Base-by-base conservation (phyloP, 2,329 filamentous ascomycete genomes). In the Davidsoniella neocaledoniae region DNA sequence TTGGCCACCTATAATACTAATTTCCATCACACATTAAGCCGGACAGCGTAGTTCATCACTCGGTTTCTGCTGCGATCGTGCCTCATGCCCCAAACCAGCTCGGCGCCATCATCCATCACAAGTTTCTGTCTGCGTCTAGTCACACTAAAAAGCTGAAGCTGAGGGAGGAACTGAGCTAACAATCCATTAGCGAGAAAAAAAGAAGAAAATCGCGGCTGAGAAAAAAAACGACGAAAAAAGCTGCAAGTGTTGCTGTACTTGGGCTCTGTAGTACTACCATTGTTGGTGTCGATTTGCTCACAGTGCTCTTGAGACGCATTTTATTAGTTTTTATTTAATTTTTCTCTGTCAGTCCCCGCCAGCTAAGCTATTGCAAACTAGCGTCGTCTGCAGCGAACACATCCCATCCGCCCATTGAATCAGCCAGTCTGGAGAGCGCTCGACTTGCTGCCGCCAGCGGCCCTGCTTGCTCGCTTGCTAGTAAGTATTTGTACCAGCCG, bases 321-420 rank as follows among this genome's bases (percentile, higher is more conserved):
- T 46, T 23, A 46, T 33, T 23, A 23, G 4, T 12, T 33, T 9
- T 12, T 33, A 33, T 33, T 33, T 12, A 29, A 5, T 12, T 29
- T 12, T 10, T 29, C 26, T 29, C 29, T 33, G 29, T 4, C 29
- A 12, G 29, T 33, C 29, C 9, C 36, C 44, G 36, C 44, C 33
- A 46, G 44, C 44, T 39, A 46, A 41, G 37, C 29, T 33, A 12
- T 33, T 33, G 29, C 29, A 33, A 41, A n/a, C 36, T 46, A 46
- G 44, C 44, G 44, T 19, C 44, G 33, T 19, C 14, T 43, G 25
- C 17, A 39, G 23, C 44, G 23, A 19, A 37, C 33, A 46, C 44
- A 46, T 39, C 44, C 44, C 44, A 46, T 38, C n/a, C 21, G 12
- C 12, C 8, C 39, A 42, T 42, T 42, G 39, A 16, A 42, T 17